Base-by-base conservation (phyloP, 1,284 basidiomycete species). In the Agroathelia rolfsii region DNA sequence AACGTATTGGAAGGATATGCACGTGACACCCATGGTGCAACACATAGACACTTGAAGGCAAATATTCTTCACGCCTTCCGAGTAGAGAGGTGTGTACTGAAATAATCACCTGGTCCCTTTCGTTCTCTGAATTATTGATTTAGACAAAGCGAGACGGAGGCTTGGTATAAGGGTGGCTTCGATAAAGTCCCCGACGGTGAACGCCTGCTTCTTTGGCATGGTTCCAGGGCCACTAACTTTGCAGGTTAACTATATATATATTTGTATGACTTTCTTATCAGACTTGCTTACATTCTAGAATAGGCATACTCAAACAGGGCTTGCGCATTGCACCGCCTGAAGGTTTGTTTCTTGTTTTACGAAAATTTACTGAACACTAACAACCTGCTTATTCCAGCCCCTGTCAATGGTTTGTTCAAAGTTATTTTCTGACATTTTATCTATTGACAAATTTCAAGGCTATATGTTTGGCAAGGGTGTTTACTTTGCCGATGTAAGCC, bases 401-500 rank as follows among this genome's bases (percentile, higher is more conserved):
- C 70, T 35, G 67, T 65, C 12, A 69, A 63, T 40, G 69, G 67
- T 52, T 23, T 15, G 39, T 34, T 24, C 9, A n/a, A 25, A 6
- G 8, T 14, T 1, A 26, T 18, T 8, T 19, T 12, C 16, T 18
- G 12, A n/a, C 10, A 7, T 17, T 15, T 23, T 17, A 13, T 26
- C 16, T 23, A 24, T n/a, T 9, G 8, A 5, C 21, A 31, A 14
- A 37, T 12, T n/a, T 28, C 16, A 32, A 44, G 62, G 64, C 0
- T 76, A 76, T 47, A 76, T 76, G 75, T 78, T 78, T 45, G 76
- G 76, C 32, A 78, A 78, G 53, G 76, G 75, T 26, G 69, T 76
- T 17, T 78, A 78, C 48, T 73, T 77, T 35, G 75, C 75, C 8
- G 74, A 79, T 53, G 72, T 72, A 43, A 50, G 69, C 48, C n/a